These are phyloP conservation scores for Xylariaceae sp. DNA, from an alignment of 2,329 filamentous ascomycete genomes.

Conservation along the genomic window DNA sequence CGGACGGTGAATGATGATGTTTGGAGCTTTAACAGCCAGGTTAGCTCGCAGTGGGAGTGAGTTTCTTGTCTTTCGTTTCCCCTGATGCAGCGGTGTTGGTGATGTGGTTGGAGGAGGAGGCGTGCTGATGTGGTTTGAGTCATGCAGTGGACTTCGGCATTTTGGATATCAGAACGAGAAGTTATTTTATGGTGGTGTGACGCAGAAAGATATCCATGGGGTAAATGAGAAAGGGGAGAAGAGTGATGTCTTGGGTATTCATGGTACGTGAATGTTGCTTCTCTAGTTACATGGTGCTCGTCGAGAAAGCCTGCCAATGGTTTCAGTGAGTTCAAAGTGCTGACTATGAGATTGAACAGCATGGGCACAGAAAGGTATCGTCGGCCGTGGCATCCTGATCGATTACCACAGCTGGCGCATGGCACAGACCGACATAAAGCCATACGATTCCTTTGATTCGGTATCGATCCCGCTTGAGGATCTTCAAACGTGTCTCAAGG, in stretches of 20 bases:
- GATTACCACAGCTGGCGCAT: conserved; percentile 47
- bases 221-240: conserved; percentile 22
- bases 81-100: neutral
- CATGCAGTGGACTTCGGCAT: neutral
- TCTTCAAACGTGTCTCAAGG: conserved; percentile 37
- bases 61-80: neutral
- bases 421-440: conserved; percentile 27
- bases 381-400: conserved; percentile 49
- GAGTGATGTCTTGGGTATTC: conserved; percentile 38
- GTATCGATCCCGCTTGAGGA: conserved; percentile 33
- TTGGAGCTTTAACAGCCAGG: conserved; percentile 55
- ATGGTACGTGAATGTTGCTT: conserved; percentile 14
- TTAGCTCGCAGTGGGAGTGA: conserved; percentile 52
- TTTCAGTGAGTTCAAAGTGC: no score
- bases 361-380: conserved; percentile 46
- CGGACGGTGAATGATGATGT: conserved; percentile 56
- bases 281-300: no score
- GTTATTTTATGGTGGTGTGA: conserved; percentile 32
- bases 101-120: neutral
- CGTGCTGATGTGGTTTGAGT: neutral
- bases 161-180: conserved; percentile 32
- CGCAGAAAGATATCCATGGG: conserved; percentile 37
- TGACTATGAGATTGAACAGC: conserved; percentile 21
- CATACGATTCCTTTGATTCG: conserved; percentile 31
- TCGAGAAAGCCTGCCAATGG: no score